Conservation (phyloP, 2,329 filamentous ascomycete genomes). For the Trichoderma citrinoviride region DNA sequence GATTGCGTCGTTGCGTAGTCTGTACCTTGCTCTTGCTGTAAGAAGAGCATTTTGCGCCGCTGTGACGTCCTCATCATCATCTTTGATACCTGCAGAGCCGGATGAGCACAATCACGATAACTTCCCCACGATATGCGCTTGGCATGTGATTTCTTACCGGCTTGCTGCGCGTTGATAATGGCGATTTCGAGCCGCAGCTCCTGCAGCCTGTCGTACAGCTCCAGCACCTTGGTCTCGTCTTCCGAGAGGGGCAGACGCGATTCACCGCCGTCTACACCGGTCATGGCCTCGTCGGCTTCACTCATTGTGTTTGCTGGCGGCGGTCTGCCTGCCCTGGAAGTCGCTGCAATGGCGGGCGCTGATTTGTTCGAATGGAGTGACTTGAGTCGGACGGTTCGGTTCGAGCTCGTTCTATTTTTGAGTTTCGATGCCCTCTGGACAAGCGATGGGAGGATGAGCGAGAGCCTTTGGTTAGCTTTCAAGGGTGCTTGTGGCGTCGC, state of each 20-base stretch:
- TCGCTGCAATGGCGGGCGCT: background rate
- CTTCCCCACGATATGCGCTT: background rate
- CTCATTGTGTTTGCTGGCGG: constrained; percentile 27
- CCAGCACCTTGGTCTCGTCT: constrained; percentile 63
- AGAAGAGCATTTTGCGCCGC: constrained; percentile 64
- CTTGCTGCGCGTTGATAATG: constrained; percentile 53
- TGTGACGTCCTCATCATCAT: constrained; percentile 51
- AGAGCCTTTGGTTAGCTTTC: background rate
- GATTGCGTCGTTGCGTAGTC: constrained; percentile 65
- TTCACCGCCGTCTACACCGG: constrained; percentile 35
- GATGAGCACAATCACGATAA: background rate
- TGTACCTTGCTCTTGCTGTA: constrained; percentile 67
- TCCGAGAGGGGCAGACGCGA: constrained; percentile 56
- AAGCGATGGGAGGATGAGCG: background rate
- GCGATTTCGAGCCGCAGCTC: constrained; percentile 71
- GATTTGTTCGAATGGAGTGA: constrained; percentile 1
- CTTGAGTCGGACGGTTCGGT: background rate
- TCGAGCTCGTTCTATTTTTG: too few relatives aligned
- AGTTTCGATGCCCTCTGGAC: background rate
- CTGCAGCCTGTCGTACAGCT: constrained; percentile 68
- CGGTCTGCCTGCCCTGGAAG: too few relatives aligned
- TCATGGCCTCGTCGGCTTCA: constrained; percentile 32
- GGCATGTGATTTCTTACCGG: constrained; percentile 32
- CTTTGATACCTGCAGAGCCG: constrained; percentile 25
- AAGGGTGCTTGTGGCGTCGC: constrained; percentile 1